These are phyloP conservation scores for Sisymbrium irio DNA, from an alignment of 345 rosid species.

Conservation along the genomic window DNA sequence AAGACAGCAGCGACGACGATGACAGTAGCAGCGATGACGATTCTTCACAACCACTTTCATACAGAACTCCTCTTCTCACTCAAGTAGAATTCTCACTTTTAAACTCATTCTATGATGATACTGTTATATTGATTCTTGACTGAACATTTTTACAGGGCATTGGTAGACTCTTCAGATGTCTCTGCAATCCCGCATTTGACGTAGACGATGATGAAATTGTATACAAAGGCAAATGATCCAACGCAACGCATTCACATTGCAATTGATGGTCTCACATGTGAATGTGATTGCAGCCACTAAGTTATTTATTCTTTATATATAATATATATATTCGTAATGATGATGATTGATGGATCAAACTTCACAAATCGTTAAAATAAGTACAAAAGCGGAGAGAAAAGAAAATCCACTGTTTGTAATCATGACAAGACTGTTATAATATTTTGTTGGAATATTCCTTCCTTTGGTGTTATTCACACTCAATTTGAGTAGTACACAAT, in stretches of 20 bases:
- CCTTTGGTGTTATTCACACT: background rate
- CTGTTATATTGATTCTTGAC: background rate
- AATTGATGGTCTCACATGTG: slow-evolving; percentile 21
- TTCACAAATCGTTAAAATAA: slow-evolving; percentile 18
- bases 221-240: slow-evolving; percentile 66
- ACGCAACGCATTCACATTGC: slow-evolving; percentile 11
- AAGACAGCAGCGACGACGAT: slow-evolving; percentile 58
- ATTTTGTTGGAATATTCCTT: background rate
- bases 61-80: slow-evolving; percentile 79
- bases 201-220: slow-evolving; percentile 93
- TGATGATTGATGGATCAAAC: slow-evolving; percentile 26
- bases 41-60: slow-evolving; percentile 59
- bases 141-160: slow-evolving; percentile 57
- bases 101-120: background rate
- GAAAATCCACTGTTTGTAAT: slow-evolving; percentile 8
- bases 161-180: slow-evolving; percentile 95
- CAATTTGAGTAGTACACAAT: background rate
- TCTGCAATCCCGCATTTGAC: slow-evolving; percentile 90
- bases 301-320: slow-evolving; percentile 19
- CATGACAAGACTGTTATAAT: slow-evolving; percentile 19
- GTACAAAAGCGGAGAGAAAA: background rate
- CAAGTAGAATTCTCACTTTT: slow-evolving; percentile 45
- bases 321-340: slow-evolving; percentile 30
- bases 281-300: slow-evolving; percentile 21
- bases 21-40: slow-evolving; percentile 81